Evolutionary conservation across 148 eudicot species (phyloP).

Genomic region (Rhododendron henanense): DNA sequence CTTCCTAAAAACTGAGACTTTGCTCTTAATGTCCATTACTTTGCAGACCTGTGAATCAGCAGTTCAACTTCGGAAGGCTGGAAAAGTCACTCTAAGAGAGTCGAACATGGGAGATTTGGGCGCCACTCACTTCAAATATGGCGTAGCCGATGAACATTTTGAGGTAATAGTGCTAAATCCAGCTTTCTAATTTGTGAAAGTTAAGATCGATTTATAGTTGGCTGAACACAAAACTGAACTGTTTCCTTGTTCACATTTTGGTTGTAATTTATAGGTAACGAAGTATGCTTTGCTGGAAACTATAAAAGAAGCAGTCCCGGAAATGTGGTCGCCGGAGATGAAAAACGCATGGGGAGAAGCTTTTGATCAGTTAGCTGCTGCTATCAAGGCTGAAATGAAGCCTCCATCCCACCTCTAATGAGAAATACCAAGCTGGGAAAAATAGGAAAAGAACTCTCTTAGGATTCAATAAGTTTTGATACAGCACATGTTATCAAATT

Average conservation of each 20-base stretch:
- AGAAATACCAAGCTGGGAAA: background rate
- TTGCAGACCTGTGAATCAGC: slow-evolving; percentile 89
- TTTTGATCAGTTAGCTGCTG: slow-evolving; percentile 70
- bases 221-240: background rate
- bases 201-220: background rate
- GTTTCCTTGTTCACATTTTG: background rate
- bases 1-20: background rate
- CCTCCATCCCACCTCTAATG: slow-evolving; percentile 16
- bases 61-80: slow-evolving; percentile 69
- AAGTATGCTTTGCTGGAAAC: slow-evolving; percentile 82
- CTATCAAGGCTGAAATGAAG: slow-evolving; percentile 79
- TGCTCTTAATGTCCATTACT: background rate
- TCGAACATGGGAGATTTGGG: slow-evolving; percentile 65
- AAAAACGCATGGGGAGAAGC: slow-evolving; percentile 82
- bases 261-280: slow-evolving; percentile 43
- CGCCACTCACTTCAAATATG: slow-evolving; percentile 56
- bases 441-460: background rate
- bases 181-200: background rate
- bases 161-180: slow-evolving; percentile 42
- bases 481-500: background rate
- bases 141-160: slow-evolving; percentile 84
- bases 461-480: background rate
- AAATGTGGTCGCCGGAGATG: slow-evolving; percentile 87
- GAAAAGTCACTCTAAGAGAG: slow-evolving; percentile 62
- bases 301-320: slow-evolving; percentile 75